Base-by-base conservation (phyloP, 768 basidiomycete genomes). In the Naganishia randhawae region DNA sequence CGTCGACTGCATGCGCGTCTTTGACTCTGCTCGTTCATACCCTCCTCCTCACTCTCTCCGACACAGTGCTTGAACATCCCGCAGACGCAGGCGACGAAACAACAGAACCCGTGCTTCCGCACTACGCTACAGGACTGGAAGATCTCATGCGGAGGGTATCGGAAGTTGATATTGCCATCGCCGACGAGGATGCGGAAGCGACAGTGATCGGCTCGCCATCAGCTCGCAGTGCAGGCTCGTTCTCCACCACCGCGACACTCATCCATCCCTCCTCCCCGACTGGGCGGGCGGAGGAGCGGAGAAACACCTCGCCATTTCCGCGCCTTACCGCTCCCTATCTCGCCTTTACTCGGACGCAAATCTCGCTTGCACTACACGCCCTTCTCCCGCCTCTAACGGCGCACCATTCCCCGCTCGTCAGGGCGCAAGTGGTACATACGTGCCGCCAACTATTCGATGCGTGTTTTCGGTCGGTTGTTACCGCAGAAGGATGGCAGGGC, bases 341-440 rank as follows among this genome's bases (percentile, higher is more conserved):
- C 50, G 84, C 84, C 25, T 92, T 85, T 39, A 92, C 91, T 0
- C 83, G 89, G 1, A 85, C 90, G 6, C 92, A 96, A 74, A 81
- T 98, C 13, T 86, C 89, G 52, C 88, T 91, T 27, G 91, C 92
- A 9, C 76, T 97, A 62, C 89, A 91, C 71, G 82, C 88, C 0
- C 81, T 97, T 22, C 85, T 88, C 0, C 84, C 88, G 0, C 83
- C 92, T 0, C 69, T 81, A 9, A 64, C 72, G 5, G 32, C 50
- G 1, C 78, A 80, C 67, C 52, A 73, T 6, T 76, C 78, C 1
- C 64, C 74, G 42, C 31, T 17, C 0, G 72, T 72, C n/a, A 68
- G 73, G n/a, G 14, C 35, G 37, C 71, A 72, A 10, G 68, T 68
- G 0, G 71, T 66, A 9, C 42, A 67, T 5, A 66, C 76, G 5